Evolutionary conservation across 768 basidiomycete species (phyloP).

Genomic region (Leccinum olivaceopallidum): DNA sequence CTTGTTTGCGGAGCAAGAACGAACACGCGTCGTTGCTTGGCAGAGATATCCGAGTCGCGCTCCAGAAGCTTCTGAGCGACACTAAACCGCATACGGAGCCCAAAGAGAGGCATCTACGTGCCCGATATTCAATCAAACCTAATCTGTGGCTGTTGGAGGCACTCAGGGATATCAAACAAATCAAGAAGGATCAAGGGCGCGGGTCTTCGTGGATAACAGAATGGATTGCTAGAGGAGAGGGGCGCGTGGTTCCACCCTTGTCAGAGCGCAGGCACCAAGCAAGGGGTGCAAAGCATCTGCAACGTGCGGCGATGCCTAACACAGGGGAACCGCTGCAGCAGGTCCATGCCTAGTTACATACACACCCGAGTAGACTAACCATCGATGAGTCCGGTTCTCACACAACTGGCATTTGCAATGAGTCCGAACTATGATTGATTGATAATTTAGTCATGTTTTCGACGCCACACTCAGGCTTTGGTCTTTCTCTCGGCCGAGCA

Average conservation of each 20-base stretch:
- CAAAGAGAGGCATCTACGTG: constrained; percentile 18
- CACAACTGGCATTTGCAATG: neutral
- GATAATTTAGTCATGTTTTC: neutral
- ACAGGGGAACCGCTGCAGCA: neutral
- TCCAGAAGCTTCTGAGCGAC: constrained; percentile 35
- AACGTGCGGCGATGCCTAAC: constrained; percentile 3
- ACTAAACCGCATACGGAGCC: constrained; percentile 23
- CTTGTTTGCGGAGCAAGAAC: constrained; percentile 50
- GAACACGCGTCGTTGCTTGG: constrained; percentile 43
- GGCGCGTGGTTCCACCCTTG: constrained; percentile 20
- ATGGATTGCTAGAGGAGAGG: constrained; percentile 27
- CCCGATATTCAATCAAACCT: constrained; percentile 33
- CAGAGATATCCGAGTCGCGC: constrained; percentile 41
- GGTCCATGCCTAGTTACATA: constrained; percentile 8
- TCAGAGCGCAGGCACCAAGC: constrained; percentile 17
- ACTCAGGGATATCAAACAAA: constrained; percentile 37
- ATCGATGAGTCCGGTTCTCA: neutral
- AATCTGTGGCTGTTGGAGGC: constrained; percentile 40
- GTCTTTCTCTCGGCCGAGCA: neutral
- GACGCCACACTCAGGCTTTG: neutral
- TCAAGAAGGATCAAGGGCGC: constrained; percentile 30
- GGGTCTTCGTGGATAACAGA: constrained; percentile 30
- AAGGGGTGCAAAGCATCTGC: constrained; percentile 5
- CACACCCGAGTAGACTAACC: constrained; percentile 6
- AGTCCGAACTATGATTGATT: neutral